A percentile compares a stretch with the other conserved stretches of the same genome.
These are phyloP conservation scores for Fusarium xyrophilum DNA, from an alignment of 2,329 filamentous ascomycete species.

Conservation along the genomic window DNA sequence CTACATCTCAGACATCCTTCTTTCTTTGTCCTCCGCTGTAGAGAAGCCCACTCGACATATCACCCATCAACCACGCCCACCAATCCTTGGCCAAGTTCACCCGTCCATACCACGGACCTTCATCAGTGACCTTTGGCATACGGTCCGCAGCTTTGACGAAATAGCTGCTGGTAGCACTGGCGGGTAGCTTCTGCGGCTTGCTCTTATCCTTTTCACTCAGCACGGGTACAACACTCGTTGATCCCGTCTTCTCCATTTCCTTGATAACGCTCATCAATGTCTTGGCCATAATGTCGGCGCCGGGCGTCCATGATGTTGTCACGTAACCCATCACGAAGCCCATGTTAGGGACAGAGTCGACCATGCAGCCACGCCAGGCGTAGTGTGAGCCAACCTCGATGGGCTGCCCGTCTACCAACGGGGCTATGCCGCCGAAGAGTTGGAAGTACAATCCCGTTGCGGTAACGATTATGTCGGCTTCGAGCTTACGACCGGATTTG, in stretches of 20 bases:
- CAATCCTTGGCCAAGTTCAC: conserved; percentile 42
- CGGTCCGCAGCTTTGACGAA: conserved; percentile 47
- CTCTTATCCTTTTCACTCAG: conserved; percentile 40
- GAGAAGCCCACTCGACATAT: conserved; percentile 44
- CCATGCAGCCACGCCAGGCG: conserved; percentile 70
- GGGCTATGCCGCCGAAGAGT: conserved; percentile 60
- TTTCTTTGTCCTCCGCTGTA: conserved; percentile 40
- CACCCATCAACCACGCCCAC: conserved; percentile 43
- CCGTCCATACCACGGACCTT: conserved; percentile 48
- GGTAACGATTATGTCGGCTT: conserved; percentile 72
- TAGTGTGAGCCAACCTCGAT: conserved; percentile 59
- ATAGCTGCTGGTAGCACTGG: conserved; percentile 46
- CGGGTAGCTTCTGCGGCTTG: conserved; percentile 38
- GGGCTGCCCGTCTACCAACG: conserved; percentile 61
- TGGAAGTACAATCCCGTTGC: conserved; percentile 71
- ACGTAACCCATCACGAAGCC: conserved; percentile 69
- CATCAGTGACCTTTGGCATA: conserved; percentile 47
- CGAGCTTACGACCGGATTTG: conserved; percentile 56
- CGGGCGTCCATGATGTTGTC: conserved; percentile 71
- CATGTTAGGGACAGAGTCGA: conserved; percentile 71
- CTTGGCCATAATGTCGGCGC: conserved; percentile 60
- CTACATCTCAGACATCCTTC: conserved; percentile 27
- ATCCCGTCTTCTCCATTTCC: conserved; percentile 57
- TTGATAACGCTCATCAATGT: conserved; percentile 60
- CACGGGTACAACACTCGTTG: conserved; percentile 55